Evolutionary conservation across 2,329 filamentous ascomycete species (phyloP), one percentile per base, ranked within the genome.

Genomic region (Hypoxylon sp.): DNA sequence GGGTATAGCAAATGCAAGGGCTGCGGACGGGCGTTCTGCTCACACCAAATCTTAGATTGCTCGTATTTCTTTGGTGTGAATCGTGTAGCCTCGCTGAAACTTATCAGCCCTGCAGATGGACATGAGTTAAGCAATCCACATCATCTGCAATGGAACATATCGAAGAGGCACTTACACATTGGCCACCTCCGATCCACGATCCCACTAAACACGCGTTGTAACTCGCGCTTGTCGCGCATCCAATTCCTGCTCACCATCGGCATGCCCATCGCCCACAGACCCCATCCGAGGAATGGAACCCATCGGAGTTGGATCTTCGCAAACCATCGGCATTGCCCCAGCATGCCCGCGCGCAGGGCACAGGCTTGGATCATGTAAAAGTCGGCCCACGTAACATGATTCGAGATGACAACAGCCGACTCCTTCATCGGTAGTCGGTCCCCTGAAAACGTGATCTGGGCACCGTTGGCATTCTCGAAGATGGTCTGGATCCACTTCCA

Each of bases 181-280:
- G 87, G 87, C 83, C 85, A 88, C 53, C 80, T 80, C 63, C 80
- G 81, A 52, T 81, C 75, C 11, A 84, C 81, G 51, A 89, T 85
- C 17, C 86, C 85, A 6, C 80, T 73, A 73, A 91, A 90, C 10
- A 89, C 85, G 27, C 83, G 80, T 54, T 87, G 82, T 71, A 91
- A 81, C 77, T 90, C 87, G 15, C 75, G 77, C 73, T 83, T 81
- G 75, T 91, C 88, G 65, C 80, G 81, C 72, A 84, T 82, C 88
- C 88, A 90, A 59, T 86, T 85, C 57, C 88, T 80, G 73, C 83
- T 88, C 21, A 90, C 87, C 78, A 90, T 82, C 6, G 88, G 88
- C 86, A 90, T 89, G 2, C 87, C 87, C 82, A 90, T 88, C 2
- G 85, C 87, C 87, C 87, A 89, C 35, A 90, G 80, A 1, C 87